A percentile compares a stretch with the other conserved stretches of the same genome.
Evolutionary conservation across 495 filamentous ascomycete species (phyloP).

Genomic region (Xylaria longipes): DNA sequence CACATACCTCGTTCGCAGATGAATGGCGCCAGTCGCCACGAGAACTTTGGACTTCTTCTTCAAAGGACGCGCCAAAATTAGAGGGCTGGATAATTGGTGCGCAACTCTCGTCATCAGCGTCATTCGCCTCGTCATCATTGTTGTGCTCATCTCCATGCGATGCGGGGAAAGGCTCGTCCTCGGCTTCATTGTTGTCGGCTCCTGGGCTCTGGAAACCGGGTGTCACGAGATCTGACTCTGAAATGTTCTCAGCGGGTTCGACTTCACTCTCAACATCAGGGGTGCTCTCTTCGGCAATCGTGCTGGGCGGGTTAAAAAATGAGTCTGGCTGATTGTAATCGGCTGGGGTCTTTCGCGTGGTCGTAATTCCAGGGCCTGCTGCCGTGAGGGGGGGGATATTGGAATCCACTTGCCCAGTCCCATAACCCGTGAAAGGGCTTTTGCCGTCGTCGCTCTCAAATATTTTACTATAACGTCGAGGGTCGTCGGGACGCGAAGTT

Average conservation of each 20-base stretch:
- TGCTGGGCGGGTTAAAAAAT: slow-evolving; percentile 1
- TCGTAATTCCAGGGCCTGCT: neutral
- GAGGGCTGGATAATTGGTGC: neutral
- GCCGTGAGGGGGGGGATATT: neutral
- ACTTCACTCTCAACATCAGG: neutral
- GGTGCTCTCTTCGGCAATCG: slow-evolving; percentile 9
- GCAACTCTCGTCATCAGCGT: neutral
- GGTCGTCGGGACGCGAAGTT: neutral
- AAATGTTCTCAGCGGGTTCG: neutral
- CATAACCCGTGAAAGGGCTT: neutral
- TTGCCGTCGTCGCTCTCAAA: neutral
- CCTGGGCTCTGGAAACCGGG: neutral
- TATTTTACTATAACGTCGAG: neutral
- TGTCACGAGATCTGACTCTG: neutral
- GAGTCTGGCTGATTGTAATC: neutral
- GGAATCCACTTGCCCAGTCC: neutral
- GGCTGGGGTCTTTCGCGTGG: neutral
- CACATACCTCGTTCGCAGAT: neutral
- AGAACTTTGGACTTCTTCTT: neutral
- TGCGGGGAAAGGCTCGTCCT: neutral
- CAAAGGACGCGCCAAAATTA: neutral
- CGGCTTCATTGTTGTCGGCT: neutral
- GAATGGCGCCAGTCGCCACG: neutral
- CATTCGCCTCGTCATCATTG: neutral
- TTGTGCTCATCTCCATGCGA: neutral